phyloP scores from a whole-genome alignment of 2,329 filamentous ascomycete species.

The Aspergillus oerlinghausenensis region DNA sequence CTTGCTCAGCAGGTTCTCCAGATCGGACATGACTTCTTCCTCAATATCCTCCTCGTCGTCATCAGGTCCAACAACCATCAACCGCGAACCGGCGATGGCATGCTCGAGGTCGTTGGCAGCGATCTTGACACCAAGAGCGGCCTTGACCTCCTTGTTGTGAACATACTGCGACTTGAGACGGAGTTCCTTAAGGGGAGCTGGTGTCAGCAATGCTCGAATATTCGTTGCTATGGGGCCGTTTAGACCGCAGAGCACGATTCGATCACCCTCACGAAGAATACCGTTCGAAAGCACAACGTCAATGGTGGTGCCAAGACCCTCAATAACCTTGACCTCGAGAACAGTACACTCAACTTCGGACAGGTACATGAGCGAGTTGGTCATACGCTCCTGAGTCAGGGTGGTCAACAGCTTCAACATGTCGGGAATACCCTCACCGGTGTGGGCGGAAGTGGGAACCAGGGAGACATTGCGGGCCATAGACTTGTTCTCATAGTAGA shows the following conservation, averaged over 20 bases:
- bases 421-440: conserved; percentile 98
- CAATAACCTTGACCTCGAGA: conserved; percentile 97
- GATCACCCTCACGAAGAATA: conserved; percentile 88
- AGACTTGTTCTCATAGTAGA: conserved; percentile 97
- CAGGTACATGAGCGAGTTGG: conserved; percentile 94
- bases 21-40: conserved; percentile 92
- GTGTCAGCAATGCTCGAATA: conserved; percentile 88
- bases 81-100: conserved; percentile 90
- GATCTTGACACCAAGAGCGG: conserved; percentile 97
- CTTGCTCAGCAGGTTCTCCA: conserved; percentile 83
- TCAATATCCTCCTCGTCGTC: conserved; percentile 96
- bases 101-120: conserved; percentile 91
- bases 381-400: conserved; percentile 96
- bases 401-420: conserved; percentile 94
- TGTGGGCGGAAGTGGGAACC: conserved; percentile 93
- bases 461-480: conserved; percentile 94
- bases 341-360: conserved; percentile 97
- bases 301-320: conserved; percentile 97
- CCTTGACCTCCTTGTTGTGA: conserved; percentile 99
- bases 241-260: conserved; percentile 92
- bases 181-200: conserved; percentile 86
- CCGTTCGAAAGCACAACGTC: conserved; percentile 96
- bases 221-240: conserved; percentile 94
- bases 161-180: conserved; percentile 95
- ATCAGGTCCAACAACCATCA: conserved; percentile 89